Evolutionary conservation across 805 yeast species (phyloP).

Genomic region (Danielia oregonensis): DNA sequence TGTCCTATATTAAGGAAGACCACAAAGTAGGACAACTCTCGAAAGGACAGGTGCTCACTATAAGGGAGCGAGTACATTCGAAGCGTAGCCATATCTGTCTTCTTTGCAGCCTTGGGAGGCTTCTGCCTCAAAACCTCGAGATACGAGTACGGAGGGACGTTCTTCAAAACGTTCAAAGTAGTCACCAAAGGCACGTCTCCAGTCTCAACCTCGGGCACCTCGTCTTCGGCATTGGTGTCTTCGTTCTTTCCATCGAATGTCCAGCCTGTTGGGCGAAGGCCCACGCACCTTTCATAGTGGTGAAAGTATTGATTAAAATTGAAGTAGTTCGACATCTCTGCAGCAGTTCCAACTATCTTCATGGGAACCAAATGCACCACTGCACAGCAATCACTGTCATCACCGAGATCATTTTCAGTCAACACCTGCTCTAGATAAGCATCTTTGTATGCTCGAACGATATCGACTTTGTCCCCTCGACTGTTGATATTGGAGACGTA

Average conservation of each 20-base stretch:
- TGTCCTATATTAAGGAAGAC: constrained; percentile 44
- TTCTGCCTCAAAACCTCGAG: constrained; percentile 30
- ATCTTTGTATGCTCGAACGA: constrained; percentile 45
- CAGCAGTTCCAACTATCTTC: constrained; percentile 47
- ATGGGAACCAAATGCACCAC: constrained; percentile 72
- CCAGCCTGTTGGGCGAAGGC: constrained; percentile 91
- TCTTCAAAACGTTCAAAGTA: constrained; percentile 14
- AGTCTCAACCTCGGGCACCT: constrained; percentile 5
- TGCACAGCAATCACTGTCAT: constrained; percentile 21
- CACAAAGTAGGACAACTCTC: constrained; percentile 71
- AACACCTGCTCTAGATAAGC: constrained; percentile 31
- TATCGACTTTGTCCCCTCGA: constrained; percentile 35
- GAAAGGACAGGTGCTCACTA: constrained; percentile 89
- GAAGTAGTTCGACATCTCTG: constrained; percentile 47
- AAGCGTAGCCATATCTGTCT: constrained; percentile 22
- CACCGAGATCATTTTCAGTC: constrained; percentile 31
- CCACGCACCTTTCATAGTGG: constrained; percentile 60
- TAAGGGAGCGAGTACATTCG: constrained; percentile 73
- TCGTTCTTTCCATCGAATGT: constrained; percentile 36
- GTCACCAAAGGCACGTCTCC: constrained; percentile 3
- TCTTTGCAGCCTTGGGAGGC: constrained; percentile 14
- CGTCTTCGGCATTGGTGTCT: constrained; percentile 7
- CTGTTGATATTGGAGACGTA: constrained; percentile 49
- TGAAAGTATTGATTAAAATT: constrained; percentile 39
- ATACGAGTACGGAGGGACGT: constrained; percentile 19